A percentile compares a stretch with the other conserved stretches of the same genome.
phyloP scores from a whole-genome alignment of 345 rosid species.

The Citropsis articulata region DNA sequence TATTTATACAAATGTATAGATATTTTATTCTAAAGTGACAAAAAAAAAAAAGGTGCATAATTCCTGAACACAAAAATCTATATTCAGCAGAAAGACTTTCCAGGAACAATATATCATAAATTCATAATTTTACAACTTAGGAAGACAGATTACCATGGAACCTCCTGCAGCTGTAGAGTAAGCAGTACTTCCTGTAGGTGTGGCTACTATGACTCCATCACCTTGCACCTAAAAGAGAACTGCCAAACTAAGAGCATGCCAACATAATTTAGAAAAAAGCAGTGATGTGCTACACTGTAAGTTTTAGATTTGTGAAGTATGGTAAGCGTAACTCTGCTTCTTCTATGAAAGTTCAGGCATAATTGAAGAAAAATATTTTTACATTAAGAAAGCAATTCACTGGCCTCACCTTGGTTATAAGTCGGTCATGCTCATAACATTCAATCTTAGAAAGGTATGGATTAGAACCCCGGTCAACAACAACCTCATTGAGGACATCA shows the following conservation, averaged over 20 bases:
- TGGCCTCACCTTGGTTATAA: constrained; percentile 81
- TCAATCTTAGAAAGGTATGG: constrained; percentile 97
- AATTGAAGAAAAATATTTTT: background rate
- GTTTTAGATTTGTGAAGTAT: constrained; percentile 11
- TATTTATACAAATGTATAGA: background rate
- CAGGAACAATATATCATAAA: background rate
- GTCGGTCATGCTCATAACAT: constrained; percentile 94
- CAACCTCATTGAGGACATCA: constrained; percentile 89
- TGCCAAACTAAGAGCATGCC: constrained; percentile 4
- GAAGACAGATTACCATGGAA: constrained; percentile 71
- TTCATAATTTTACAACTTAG: background rate
- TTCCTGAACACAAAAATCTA: background rate
- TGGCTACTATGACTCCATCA: constrained; percentile 97
- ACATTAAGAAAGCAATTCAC: constrained; percentile 6
- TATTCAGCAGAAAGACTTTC: background rate
- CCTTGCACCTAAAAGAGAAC: constrained; percentile 78
- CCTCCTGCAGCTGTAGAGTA: constrained; percentile 99
- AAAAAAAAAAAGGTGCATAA: background rate
- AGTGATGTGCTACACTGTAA: background rate
- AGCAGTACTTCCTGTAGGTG: constrained; percentile 99
- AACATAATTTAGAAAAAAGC: background rate
- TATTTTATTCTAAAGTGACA: background rate
- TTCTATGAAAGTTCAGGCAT: background rate
- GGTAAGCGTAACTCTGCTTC: background rate
- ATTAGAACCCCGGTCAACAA: constrained; percentile 97